Base-by-base conservation (phyloP, 495 filamentous ascomycete species). In the Trichoderma parareesei region DNA sequence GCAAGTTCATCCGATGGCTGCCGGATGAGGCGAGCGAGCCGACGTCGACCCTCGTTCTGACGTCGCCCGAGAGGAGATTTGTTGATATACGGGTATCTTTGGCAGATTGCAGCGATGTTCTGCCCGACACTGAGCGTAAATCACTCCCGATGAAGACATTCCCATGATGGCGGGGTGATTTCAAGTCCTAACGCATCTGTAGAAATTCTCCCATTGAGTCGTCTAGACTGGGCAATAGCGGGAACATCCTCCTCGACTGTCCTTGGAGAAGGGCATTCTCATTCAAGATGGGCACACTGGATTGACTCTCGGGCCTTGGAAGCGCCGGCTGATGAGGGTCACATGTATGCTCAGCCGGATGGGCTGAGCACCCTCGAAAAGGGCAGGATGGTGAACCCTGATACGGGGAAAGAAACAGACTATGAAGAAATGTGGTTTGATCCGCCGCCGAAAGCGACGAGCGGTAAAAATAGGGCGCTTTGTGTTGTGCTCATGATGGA, bases 381-480 rank as follows among this genome's bases (percentile, higher is more conserved):
- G 61, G 84, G 84, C 5, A 66, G 60, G 2, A 82, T 82, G 75
- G 66, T 78, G 10, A 81, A 85, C 61, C 78, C 79, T 0, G 77
- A 66, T 3, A 78, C 72, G 5, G 76, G 81, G 0, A 11, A 66
- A 6, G 69, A 74, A 64, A 73, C 74, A 9, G 75, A 76, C 0
- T 86, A 86, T 64, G 82, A 86, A 65, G 84, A 86, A 68, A 37
- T 81, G 2, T 87, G 84, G 84, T 64, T 61, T 27, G 64, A 67
- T 14, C 48, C 69, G 7, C 72, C 78, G 60, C 66, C 66, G 9
- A 65, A 73, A 37, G 61, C 69, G 16, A 63, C 46, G n/a, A 66
- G 59, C 27, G 27, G 27, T 20, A 42, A 68, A 37, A 60, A 65
- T 38, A 60, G 66, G 57, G 49, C 64, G 10, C 43, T 61, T 4